These are phyloP conservation scores for Neoarthrinium moseri DNA, from an alignment of 2,329 filamentous ascomycete species.

Conservation along the genomic window DNA sequence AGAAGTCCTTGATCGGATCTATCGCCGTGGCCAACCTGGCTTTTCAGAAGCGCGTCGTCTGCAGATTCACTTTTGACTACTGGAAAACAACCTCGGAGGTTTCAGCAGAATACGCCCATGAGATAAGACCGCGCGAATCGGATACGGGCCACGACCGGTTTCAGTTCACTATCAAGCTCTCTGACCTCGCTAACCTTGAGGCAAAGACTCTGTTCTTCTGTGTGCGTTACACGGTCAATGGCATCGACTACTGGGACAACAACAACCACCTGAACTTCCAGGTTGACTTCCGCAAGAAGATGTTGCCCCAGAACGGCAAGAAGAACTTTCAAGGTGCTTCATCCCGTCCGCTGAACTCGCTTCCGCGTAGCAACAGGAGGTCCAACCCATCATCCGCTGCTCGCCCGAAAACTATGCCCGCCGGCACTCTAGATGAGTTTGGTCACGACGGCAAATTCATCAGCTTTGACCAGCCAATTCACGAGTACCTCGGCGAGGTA, in stretches of 20 bases:
- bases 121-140: conserved; percentile 66
- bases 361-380: conserved; percentile 68
- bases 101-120: conserved; percentile 79
- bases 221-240: conserved; percentile 80
- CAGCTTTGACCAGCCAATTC: conserved; percentile 58
- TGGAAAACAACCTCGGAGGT: conserved; percentile 99
- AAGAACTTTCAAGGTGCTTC: conserved; percentile 48
- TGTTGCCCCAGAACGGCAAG: conserved; percentile 61
- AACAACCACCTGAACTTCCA: conserved; percentile 87
- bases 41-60: conserved; percentile 86
- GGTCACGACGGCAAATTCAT: conserved; percentile 54
- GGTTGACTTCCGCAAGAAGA: conserved; percentile 85
- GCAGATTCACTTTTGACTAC: conserved; percentile 93
- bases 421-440: conserved; percentile 69
- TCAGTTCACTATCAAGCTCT: conserved; percentile 89
- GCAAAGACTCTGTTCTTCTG: conserved; percentile 92
- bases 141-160: conserved; percentile 80
- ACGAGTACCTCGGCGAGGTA: conserved; percentile 64
- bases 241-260: conserved; percentile 93
- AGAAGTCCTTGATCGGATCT: conserved; percentile 80
- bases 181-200: conserved; percentile 88
- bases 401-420: conserved; percentile 54
- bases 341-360: conserved; percentile 48
- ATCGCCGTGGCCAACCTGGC: conserved; percentile 84
- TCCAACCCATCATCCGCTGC: conserved; percentile 37